Percentiles rank a stretch among this genome's conserved stretches.
These are phyloP conservation scores for Globisporangium heterothallicum DNA, from an alignment of 352 stramenopile genomes.

Conservation along the genomic window DNA sequence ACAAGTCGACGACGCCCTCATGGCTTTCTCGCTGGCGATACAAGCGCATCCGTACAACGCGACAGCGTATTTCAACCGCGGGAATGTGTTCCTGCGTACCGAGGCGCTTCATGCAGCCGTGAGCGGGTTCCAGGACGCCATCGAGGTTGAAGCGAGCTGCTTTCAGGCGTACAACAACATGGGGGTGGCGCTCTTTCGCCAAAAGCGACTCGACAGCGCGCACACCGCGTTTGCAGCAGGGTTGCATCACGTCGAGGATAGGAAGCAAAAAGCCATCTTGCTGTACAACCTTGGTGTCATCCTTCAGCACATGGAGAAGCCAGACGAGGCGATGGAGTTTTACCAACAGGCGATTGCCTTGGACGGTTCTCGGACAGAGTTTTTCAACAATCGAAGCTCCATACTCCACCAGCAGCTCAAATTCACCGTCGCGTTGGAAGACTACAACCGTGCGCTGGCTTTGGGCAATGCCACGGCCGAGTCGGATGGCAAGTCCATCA, in stretches of 20 bases:
- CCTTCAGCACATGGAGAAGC: constrained; percentile 31
- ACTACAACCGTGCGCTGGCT: constrained; percentile 42
- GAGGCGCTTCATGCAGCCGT: constrained; percentile 30
- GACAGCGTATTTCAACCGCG: constrained; percentile 46
- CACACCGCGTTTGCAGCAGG: constrained; percentile 34
- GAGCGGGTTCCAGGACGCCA: constrained; percentile 39
- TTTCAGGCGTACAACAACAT: constrained; percentile 44
- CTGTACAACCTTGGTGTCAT: constrained; percentile 45
- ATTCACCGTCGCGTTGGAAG: constrained; percentile 41
- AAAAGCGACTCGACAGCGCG: constrained; percentile 42
- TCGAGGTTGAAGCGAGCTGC: constrained; percentile 33
- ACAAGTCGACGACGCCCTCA: constrained; percentile 42
- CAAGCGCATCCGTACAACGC: constrained; percentile 31
- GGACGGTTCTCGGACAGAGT: constrained; percentile 30
- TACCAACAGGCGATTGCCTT: constrained; percentile 47
- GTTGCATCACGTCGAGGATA: constrained; percentile 21
- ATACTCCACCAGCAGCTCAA: constrained; percentile 52
- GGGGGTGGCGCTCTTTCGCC: constrained; percentile 34
- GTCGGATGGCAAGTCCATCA: not conserved
- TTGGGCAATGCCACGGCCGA: constrained; percentile 4
- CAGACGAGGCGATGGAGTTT: constrained; percentile 39
- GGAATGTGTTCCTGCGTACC: constrained; percentile 43
- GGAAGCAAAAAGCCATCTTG: constrained; percentile 26
- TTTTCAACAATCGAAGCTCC: constrained; percentile 54
- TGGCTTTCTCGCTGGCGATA: constrained; percentile 47